Base-by-base conservation (phyloP, 2,329 filamentous ascomycete genomes). In the Alternaria panax region DNA sequence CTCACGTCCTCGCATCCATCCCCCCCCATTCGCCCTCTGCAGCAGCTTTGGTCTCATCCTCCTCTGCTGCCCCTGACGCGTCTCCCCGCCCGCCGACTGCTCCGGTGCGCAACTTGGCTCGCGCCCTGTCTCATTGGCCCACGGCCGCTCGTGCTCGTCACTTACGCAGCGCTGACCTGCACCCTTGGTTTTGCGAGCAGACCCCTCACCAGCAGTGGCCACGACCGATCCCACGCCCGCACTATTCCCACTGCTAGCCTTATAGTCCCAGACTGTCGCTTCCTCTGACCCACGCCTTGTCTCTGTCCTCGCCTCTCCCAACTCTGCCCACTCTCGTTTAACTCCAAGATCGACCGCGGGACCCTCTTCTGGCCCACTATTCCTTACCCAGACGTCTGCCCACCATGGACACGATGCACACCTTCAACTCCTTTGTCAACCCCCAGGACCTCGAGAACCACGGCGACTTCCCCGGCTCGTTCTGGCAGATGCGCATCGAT, bases 371-470 rank as follows among this genome's bases (percentile, higher is more conserved):
- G 55, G 50, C 57, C 58, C 54, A 59, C 59, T 18, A 54, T 45
- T 58, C 38, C 38, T 51, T 25, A 51, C 53, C 18, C 41, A 51
- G 16, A 14, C 46, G 36, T 42, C 52, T 43, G 28, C 28, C 36
- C 62, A 40, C 63, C 62, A 71, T 71, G 68, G 68, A 67, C 59
- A 65, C 48, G 28, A 43, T 61, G 51, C 58, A 62, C 25, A 57
- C 56, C 50, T 69, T 60, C 52, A 63, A 61, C 54, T 38, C 62
- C 28, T 71, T 66, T 42, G 65, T 67, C 42, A 67, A 67, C 24
- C 65, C 65, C 24, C 60, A 63, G 47, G 65, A 67, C 32, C 54
- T 67, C 7, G 62, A 62, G 25, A 56, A 63, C 51, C 54, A 56
- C 28, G 52, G 48, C 46, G 63, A 64, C 34, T 69, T 67, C 58